These are phyloP conservation scores for Volvox reticuliferus DNA, from an alignment of 139 green algal species.

Conservation along the genomic window DNA sequence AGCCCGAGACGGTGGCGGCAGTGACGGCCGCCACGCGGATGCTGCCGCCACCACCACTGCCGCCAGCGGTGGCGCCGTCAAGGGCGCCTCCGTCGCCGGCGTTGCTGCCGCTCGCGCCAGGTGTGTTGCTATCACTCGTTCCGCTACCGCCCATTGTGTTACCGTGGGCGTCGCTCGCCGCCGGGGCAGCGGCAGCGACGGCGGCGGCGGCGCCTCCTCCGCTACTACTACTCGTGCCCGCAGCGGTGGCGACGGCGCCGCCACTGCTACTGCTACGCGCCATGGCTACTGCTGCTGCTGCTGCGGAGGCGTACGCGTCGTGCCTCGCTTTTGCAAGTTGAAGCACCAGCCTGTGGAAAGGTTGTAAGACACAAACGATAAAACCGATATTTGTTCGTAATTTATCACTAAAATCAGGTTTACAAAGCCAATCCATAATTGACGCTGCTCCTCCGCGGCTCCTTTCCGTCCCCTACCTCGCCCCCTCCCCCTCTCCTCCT, in stretches of 20 bases:
- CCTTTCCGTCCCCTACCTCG: no score
- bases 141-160: background rate
- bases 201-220: background rate
- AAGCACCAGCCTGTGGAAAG: conserved; percentile 40
- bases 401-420: no score
- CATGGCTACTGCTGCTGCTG: background rate
- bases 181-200: background rate
- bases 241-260: background rate
- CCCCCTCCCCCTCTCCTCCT: no score
- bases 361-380: no score
- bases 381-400: no score
- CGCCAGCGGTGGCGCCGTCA: background rate
- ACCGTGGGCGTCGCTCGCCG: background rate
- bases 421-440: no score
- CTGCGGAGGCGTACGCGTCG: background rate
- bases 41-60: background rate
- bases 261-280: background rate
- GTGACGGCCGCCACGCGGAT: background rate
- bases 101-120: conserved; percentile 21
- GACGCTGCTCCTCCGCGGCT: no score
- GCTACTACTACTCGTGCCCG: background rate
- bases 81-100: background rate
- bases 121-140: conserved; percentile 12
- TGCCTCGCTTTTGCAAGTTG: conserved; percentile 32
- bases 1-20: background rate